A percentile compares a stretch with the other conserved stretches of the same genome.
These are phyloP conservation scores for Pugionium dolabratum DNA, from an alignment of 345 rosid genomes.

Conservation along the genomic window DNA sequence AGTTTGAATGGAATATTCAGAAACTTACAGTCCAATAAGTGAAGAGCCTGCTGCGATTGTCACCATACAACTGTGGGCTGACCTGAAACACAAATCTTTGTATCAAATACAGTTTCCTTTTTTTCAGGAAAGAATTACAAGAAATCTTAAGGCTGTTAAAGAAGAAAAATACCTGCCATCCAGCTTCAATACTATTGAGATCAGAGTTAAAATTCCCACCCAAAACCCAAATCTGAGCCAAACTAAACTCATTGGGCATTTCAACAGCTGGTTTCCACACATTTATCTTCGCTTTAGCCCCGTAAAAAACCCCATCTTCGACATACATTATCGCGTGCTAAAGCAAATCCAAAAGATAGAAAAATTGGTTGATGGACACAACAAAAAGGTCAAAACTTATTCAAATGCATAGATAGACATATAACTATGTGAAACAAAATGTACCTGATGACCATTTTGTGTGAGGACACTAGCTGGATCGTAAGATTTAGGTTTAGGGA, in stretches of 20 bases:
- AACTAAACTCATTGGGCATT: constrained; percentile 66
- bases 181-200: constrained; percentile 80
- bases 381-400: background rate
- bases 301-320: constrained; percentile 61
- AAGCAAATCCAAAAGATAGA: background rate
- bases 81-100: constrained; percentile 48
- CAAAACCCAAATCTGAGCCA: constrained; percentile 70
- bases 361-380: too few relatives aligned
- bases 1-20: background rate
- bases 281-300: constrained; percentile 70
- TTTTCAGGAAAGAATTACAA: too few relatives aligned
- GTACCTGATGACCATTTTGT: constrained; percentile 52
- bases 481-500: constrained; percentile 52
- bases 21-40: constrained; percentile 78
- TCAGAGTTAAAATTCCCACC: constrained; percentile 71
- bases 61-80: constrained; percentile 71
- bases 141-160: background rate
- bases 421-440: background rate
- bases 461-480: constrained; percentile 70
- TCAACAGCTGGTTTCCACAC: constrained; percentile 72
- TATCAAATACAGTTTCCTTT: constrained; percentile 1
- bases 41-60: constrained; percentile 63
- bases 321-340: constrained; percentile 73
- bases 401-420: background rate
- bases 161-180: constrained; percentile 61